Evolutionary conservation across 2,329 filamentous ascomycete species (phyloP).

Genomic region (Fusarium sp.): DNA sequence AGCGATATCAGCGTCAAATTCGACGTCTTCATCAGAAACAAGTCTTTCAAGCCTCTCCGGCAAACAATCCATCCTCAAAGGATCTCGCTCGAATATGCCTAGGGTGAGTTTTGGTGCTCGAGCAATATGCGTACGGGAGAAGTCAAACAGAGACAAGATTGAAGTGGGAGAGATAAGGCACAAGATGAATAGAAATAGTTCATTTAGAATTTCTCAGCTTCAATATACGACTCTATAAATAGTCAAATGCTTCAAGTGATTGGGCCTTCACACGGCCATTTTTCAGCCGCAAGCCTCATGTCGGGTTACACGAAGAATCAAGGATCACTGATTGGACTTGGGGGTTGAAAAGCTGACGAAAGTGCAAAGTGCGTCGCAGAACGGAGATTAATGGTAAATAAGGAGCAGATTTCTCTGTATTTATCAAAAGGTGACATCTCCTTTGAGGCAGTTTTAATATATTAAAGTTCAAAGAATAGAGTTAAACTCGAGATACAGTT

Average conservation of each 20-base stretch:
- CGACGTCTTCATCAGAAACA: neutral
- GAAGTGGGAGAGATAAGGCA: too few relatives aligned
- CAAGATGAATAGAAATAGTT: neutral
- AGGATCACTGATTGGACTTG: neutral
- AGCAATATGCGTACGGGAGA: neutral
- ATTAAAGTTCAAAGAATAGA: neutral
- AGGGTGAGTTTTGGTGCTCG: rapidly evolving
- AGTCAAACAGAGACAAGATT: neutral
- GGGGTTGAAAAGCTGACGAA: neutral
- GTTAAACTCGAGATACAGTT: neutral
- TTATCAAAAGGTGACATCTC: rapidly evolving
- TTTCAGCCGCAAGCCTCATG: neutral
- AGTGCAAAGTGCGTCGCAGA: neutral
- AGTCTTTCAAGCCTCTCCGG: rapidly evolving
- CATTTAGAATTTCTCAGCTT: neutral
- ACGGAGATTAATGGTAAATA: rapidly evolving
- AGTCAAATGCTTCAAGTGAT: neutral
- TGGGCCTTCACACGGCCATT: neutral
- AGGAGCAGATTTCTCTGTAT: rapidly evolving
- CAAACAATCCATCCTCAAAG: neutral
- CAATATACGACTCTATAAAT: rapidly evolving
- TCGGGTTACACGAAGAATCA: too few relatives aligned
- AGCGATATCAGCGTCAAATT: conserved; percentile 4
- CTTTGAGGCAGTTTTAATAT: rapidly evolving
- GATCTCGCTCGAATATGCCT: too few relatives aligned